Conservation (phyloP, 2,329 filamentous ascomycete species). For the Clonostachys sp. region DNA sequence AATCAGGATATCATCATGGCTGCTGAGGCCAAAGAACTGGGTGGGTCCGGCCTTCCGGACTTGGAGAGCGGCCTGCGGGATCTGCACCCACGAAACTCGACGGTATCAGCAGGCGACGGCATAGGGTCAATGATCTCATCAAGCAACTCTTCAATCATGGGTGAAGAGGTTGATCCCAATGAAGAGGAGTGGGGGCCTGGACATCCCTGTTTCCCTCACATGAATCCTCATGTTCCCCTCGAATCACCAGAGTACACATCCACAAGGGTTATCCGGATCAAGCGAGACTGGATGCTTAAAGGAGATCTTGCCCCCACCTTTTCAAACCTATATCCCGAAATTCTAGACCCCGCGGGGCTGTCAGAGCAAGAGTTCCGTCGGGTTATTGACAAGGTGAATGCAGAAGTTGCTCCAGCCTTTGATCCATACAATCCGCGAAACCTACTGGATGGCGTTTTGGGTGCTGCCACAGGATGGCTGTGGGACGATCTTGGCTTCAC, state of each 20-base stretch:
- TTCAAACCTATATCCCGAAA: slow-evolving; percentile 93
- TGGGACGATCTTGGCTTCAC: slow-evolving; percentile 89
- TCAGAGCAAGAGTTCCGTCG: slow-evolving; percentile 81
- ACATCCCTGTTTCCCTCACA: slow-evolving; percentile 90
- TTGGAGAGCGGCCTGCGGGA: slow-evolving; percentile 49
- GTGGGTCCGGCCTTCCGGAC: slow-evolving; percentile 30
- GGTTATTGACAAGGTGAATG: slow-evolving; percentile 78
- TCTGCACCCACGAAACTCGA: slow-evolving; percentile 38
- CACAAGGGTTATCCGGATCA: slow-evolving; percentile 88
- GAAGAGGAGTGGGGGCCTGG: slow-evolving; percentile 87
- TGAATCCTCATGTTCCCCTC: slow-evolving; percentile 84
- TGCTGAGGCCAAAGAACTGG: too few relatives aligned
- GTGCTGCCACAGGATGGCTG: slow-evolving; percentile 83
- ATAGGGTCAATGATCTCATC: slow-evolving; percentile 53
- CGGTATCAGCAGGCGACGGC: slow-evolving; percentile 41
- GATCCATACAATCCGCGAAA: slow-evolving; percentile 74
- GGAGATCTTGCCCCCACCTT: slow-evolving; percentile 92
- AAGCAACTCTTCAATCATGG: slow-evolving; percentile 56
- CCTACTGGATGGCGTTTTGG: slow-evolving; percentile 73
- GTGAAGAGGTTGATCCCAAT: slow-evolving; percentile 59
- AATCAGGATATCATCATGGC: too few relatives aligned
- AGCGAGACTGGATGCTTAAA: slow-evolving; percentile 83
- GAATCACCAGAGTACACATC: slow-evolving; percentile 68
- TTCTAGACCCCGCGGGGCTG: slow-evolving; percentile 78
- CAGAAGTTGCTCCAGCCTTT: slow-evolving; percentile 71